Percentiles rank a stretch among this genome's conserved stretches.
These are phyloP conservation scores for Mortierella sp. DNA, from an alignment of 371 early-diverging fungal species.

Conservation along the genomic window DNA sequence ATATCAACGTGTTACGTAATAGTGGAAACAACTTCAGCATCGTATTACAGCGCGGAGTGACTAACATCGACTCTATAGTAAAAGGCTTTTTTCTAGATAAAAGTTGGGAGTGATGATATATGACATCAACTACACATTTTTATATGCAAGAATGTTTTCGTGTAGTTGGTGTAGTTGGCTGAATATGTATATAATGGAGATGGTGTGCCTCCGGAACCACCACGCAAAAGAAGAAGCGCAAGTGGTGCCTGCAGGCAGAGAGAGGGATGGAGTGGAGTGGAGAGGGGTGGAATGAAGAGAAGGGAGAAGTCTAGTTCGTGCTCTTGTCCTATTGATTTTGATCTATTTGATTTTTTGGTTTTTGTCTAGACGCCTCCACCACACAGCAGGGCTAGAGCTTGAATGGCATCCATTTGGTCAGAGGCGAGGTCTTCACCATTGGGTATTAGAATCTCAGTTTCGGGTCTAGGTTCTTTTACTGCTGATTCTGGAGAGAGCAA, in stretches of 20 bases:
- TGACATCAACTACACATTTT: background rate
- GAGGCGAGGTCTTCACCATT: constrained; percentile 52
- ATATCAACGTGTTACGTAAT: no score
- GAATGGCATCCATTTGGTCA: constrained; percentile 56
- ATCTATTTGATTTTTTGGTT: background rate
- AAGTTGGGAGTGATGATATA: background rate
- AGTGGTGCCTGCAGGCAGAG: background rate
- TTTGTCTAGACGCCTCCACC: constrained; percentile 44
- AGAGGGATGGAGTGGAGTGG: background rate
- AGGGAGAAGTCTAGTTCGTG: background rate
- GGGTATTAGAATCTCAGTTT: constrained; percentile 54
- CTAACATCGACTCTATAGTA: no score
- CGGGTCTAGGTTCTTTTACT: constrained; percentile 9
- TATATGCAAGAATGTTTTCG: background rate
- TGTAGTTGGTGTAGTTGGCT: background rate
- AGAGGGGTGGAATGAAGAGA: background rate
- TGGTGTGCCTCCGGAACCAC: background rate
- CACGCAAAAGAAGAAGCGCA: background rate
- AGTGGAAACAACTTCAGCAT: no score
- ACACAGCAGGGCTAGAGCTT: constrained; percentile 46
- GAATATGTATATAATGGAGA: constrained; percentile 2
- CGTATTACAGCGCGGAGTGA: no score
- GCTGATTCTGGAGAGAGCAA: background rate
- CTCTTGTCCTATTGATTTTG: background rate
- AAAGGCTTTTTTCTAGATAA: no score